These are phyloP conservation scores for Pseudomonodictys pantanalensis DNA, from an alignment of 495 filamentous ascomycete genomes.

Conservation along the genomic window DNA sequence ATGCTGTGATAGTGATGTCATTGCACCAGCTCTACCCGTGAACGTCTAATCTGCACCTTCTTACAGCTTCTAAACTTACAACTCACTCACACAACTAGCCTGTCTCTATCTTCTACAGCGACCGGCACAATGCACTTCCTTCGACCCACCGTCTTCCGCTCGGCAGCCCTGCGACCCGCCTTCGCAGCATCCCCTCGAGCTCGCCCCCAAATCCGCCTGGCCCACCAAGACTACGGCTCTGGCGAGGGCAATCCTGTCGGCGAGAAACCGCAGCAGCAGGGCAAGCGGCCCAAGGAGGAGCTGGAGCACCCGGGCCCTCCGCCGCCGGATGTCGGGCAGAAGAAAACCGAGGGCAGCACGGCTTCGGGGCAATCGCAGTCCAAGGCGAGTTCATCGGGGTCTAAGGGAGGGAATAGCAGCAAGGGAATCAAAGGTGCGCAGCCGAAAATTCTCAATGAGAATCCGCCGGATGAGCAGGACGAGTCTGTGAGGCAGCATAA, in stretches of 20 bases:
- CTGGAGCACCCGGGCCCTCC: conserved; percentile 41
- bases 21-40: no score
- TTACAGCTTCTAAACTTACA: background rate
- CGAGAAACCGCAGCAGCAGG: conserved; percentile 37
- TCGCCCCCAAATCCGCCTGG: conserved; percentile 28
- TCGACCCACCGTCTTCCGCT: conserved; percentile 25
- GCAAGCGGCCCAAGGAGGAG: conserved; percentile 29
- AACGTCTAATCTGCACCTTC: no score
- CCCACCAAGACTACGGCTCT: conserved; percentile 40
- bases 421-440: conserved; percentile 35
- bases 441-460: conserved; percentile 49
- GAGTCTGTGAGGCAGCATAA: conserved; percentile 54
- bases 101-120: background rate
- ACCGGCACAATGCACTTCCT: conserved; percentile 32
- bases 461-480: conserved; percentile 39
- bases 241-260: conserved; percentile 36
- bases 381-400: background rate
- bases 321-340: conserved; percentile 31
- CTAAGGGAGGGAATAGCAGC: conserved; percentile 2
- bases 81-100: background rate
- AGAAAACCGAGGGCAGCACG: background rate
- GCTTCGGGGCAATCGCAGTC: background rate
- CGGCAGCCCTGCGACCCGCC: conserved; percentile 29
- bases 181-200: conserved; percentile 21
- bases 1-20: no score